These are phyloP conservation scores for Penicillium coffeae DNA, from an alignment of 495 filamentous ascomycete genomes.

Conservation along the genomic window DNA sequence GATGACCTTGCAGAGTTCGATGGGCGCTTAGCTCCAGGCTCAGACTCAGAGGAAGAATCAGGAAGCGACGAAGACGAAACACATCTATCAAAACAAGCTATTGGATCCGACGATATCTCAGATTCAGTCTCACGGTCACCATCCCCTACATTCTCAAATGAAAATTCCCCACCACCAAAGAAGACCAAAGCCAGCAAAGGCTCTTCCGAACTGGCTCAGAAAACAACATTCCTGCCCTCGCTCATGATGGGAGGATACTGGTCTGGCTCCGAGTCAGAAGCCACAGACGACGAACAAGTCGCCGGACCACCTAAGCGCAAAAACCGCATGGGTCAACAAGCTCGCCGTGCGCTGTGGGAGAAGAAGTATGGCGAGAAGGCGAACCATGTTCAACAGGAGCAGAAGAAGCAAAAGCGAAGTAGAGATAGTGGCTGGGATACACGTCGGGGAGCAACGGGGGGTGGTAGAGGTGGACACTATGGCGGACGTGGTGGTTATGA, in stretches of 20 bases:
- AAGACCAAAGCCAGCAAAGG: conserved; percentile 38
- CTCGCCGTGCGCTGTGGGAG: conserved; percentile 81
- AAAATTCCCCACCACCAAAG: conserved; percentile 34
- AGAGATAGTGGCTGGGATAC: conserved; percentile 50
- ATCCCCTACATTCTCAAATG: conserved; percentile 29
- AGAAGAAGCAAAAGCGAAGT: conserved; percentile 22
- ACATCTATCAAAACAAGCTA: background rate
- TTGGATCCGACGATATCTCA: conserved; percentile 17
- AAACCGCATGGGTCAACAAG: conserved; percentile 87
- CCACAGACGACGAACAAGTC: conserved; percentile 35
- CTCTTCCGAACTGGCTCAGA: conserved; percentile 39
- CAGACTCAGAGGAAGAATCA: conserved; percentile 45
- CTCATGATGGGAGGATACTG: conserved; percentile 84
- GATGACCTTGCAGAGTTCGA: conserved; percentile 48
- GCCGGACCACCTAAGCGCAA: conserved; percentile 51
- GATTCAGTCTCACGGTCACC: conserved; percentile 38
- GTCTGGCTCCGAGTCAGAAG: conserved; percentile 73
- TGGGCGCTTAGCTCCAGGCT: conserved; percentile 51
- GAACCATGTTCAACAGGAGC: conserved; percentile 59
- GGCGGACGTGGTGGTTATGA: conserved; percentile 6
- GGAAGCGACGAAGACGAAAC: conserved; percentile 34
- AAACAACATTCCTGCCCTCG: conserved; percentile 81
- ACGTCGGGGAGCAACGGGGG: conserved; percentile 37
- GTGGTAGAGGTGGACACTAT: too few species aligned
- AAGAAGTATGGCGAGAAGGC: conserved; percentile 80